Evolutionary conservation across 257 asterid species (phyloP).

Genomic region (Coffea eugenioides): DNA sequence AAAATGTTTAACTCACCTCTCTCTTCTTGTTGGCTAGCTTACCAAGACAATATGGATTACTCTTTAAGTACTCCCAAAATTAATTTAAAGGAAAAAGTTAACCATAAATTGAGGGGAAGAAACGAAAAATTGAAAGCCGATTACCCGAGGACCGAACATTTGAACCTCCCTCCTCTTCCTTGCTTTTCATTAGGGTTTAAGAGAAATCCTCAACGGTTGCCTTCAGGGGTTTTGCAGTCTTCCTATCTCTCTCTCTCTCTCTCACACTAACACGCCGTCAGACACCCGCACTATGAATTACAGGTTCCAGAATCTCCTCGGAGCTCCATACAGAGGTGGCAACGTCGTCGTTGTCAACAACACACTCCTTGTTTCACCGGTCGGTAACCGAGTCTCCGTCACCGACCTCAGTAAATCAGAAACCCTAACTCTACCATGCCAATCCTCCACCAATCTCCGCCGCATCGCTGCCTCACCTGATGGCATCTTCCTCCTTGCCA

Average conservation of each 20-base stretch:
- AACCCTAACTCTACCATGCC: constrained; percentile 73
- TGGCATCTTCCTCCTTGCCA: constrained; percentile 71
- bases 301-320: constrained; percentile 31
- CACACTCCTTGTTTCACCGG: constrained; percentile 62
- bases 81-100: no score
- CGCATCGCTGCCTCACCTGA: constrained; percentile 84
- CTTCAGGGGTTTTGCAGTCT: not conserved
- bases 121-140: not conserved
- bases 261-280: not conserved
- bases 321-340: constrained; percentile 98
- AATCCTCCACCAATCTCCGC: constrained; percentile 78
- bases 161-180: constrained; percentile 5
- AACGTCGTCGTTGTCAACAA: constrained; percentile 61
- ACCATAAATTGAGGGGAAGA: not conserved
- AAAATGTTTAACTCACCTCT: no score
- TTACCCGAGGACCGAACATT: not conserved
- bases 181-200: constrained; percentile 17
- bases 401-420: constrained; percentile 88
- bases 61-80: no score
- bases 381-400: constrained; percentile 89
- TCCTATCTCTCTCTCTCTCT: not conserved
- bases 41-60: no score
- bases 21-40: no score
- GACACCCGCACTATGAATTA: constrained; percentile 1
- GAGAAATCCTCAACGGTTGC: constrained; percentile 4